Conservation (phyloP, 768 basidiomycete genomes). For the Psilocybe sp. region DNA sequence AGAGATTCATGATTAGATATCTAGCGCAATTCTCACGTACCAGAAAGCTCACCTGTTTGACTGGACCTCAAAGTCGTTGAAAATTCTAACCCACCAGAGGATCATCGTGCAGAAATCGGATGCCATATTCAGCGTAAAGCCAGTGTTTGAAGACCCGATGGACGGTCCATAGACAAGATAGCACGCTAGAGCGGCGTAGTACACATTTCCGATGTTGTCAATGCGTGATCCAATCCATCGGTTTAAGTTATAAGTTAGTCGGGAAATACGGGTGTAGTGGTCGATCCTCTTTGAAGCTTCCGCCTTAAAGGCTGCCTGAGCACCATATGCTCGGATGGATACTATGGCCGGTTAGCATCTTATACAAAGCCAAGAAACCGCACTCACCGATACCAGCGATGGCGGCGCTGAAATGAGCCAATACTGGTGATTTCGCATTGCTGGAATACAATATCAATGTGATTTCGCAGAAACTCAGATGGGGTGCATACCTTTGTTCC, state of each 20-base stretch:
- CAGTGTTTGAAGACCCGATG: conserved; percentile 38
- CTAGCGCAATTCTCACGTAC: not conserved
- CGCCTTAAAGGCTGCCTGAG: conserved; percentile 5
- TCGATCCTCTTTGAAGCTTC: conserved; percentile 9
- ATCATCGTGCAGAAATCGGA: conserved; percentile 55
- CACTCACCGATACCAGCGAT: conserved; percentile 48
- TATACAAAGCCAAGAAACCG: not conserved
- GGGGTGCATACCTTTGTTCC: not conserved
- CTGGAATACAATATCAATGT: not conserved
- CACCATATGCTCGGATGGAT: conserved; percentile 13
- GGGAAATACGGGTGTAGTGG: conserved; percentile 28
- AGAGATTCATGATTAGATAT: not conserved
- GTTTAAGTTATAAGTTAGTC: conserved; percentile 47
- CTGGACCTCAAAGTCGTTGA: conserved; percentile 43
- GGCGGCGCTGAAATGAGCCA: conserved; percentile 23
- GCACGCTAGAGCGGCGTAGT: conserved; percentile 48
- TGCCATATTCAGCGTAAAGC: conserved; percentile 57
- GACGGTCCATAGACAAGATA: conserved; percentile 49
- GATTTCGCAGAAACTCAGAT: not conserved
- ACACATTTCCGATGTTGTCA: conserved; percentile 53
- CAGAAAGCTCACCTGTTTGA: conserved; percentile 21
- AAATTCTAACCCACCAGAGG: conserved; percentile 41
- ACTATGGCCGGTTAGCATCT: not conserved
- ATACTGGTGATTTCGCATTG: conserved; percentile 9
- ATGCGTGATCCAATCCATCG: conserved; percentile 47